Evolutionary conservation across 2,329 filamentous ascomycete genomes (phyloP).

Genomic region (Colletotrichum coccodes): DNA sequence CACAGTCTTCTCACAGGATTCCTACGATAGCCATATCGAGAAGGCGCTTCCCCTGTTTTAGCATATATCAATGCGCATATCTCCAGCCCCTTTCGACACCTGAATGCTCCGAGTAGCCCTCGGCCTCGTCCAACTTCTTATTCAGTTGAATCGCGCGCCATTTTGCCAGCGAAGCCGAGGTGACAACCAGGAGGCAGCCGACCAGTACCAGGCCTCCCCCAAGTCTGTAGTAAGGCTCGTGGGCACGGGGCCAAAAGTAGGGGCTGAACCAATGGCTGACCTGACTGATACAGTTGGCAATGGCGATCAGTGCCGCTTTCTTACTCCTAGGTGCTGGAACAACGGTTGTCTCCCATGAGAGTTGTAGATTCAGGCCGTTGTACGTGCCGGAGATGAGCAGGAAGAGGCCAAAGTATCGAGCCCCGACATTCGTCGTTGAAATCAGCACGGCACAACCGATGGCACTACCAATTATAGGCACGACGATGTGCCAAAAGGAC

Average conservation of each 20-base stretch:
- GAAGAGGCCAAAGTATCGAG: conserved; percentile 53
- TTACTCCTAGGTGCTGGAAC: conserved; percentile 50
- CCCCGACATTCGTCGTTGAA: conserved; percentile 49
- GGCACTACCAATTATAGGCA: conserved; percentile 43
- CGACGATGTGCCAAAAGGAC: conserved; percentile 51
- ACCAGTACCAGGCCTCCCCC: conserved; percentile 46
- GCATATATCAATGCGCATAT: conserved; percentile 14
- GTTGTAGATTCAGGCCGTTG: conserved; percentile 49
- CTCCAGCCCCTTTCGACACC: conserved; percentile 37
- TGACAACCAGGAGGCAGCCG: conserved; percentile 74
- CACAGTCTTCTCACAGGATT: too few species aligned
- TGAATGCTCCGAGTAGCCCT: conserved; percentile 37
- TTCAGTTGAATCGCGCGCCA: conserved; percentile 37
- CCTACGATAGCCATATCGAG: neutral
- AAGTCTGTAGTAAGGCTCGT: conserved; percentile 41
- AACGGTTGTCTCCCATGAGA: conserved; percentile 51
- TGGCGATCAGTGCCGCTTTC: conserved; percentile 50
- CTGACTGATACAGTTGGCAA: conserved; percentile 50
- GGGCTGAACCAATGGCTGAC: conserved; percentile 51
- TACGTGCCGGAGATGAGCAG: conserved; percentile 50
- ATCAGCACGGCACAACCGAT: conserved; percentile 52
- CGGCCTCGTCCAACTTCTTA: conserved; percentile 38
- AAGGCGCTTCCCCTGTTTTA: neutral
- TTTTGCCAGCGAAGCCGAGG: conserved; percentile 33
- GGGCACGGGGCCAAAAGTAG: conserved; percentile 46